phyloP scores from a whole-genome alignment of 345 rosid genomes.

The Stellera chamaejasme region DNA sequence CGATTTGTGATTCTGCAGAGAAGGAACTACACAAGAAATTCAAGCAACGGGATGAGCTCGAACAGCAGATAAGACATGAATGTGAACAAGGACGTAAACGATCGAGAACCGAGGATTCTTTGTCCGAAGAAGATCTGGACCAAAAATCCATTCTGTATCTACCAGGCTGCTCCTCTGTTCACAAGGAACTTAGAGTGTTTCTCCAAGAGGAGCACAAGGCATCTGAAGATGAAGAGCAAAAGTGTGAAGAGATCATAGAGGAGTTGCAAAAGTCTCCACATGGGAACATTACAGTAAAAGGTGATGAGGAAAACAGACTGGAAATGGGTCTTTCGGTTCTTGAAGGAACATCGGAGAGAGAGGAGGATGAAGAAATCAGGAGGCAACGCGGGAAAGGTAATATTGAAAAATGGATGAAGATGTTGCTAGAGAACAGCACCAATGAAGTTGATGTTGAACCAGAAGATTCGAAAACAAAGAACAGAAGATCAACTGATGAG shows the following conservation, averaged over 20 bases:
- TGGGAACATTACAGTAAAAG: conserved; percentile 25
- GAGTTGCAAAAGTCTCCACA: conserved; percentile 18
- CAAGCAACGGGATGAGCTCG: conserved; percentile 74
- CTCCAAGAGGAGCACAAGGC: conserved; percentile 66
- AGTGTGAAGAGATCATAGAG: conserved; percentile 31
- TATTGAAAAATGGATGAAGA: conserved; percentile 87
- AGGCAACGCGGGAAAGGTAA: conserved; percentile 82
- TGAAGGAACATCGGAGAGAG: conserved; percentile 37
- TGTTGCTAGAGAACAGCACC: conserved; percentile 53
- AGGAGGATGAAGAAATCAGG: conserved; percentile 76
- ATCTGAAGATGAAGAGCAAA: conserved; percentile 29
- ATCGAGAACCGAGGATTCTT: conserved; percentile 50
- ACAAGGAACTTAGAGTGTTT: conserved; percentile 61
- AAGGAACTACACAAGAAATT: conserved; percentile 82
- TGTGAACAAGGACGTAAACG: conserved; percentile 82
- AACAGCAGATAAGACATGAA: conserved; percentile 64
- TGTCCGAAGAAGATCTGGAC: conserved; percentile 35
- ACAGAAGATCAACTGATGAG: conserved; percentile 35
- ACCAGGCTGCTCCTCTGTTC: conserved; percentile 46
- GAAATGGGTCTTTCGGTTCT: conserved; percentile 20
- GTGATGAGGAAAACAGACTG: conserved; percentile 29
- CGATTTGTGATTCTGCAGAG: conserved; percentile 79
- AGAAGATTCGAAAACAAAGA: conserved; percentile 15
- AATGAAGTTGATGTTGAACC: conserved; percentile 33
- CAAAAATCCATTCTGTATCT: conserved; percentile 43